A percentile compares a stretch with the other conserved stretches of the same genome.
Evolutionary conservation across 352 stramenopile species (phyloP).

Genomic region (Thalassiosira livingstoniorum): DNA sequence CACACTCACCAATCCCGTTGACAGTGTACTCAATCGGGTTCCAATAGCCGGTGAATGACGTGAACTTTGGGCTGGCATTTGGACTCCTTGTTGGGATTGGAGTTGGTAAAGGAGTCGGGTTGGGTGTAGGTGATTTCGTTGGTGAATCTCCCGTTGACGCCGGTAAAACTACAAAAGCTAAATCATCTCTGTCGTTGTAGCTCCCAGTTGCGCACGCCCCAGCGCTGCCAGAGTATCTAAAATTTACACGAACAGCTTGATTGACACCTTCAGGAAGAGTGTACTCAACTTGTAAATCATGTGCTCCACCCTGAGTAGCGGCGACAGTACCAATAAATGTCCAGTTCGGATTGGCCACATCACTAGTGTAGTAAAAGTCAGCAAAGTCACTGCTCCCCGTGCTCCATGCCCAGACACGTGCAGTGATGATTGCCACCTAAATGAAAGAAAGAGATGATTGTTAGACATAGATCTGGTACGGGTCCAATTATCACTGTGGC

Average conservation of each 20-base stretch:
- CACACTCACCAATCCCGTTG: too few relatives aligned
- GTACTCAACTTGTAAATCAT: conserved; percentile 1
- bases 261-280: conserved; percentile 11
- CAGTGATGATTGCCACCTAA: conserved; percentile 14
- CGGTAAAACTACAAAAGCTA: conserved; percentile 10
- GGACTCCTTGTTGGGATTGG: conserved; percentile 1
- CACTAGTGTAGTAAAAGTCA: conserved; percentile 27
- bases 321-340: conserved; percentile 9
- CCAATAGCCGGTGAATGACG: too few relatives aligned
- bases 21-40: too few relatives aligned
- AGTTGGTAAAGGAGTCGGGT: background rate
- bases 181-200: conserved; percentile 32
- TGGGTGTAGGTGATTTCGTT: background rate
- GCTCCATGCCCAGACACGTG: conserved; percentile 15
- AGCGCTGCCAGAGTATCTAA: conserved; percentile 1
- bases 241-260: conserved; percentile 34
- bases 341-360: conserved; percentile 20
- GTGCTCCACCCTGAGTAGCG: background rate
- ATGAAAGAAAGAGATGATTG: too few relatives aligned
- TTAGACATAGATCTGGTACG: too few relatives aligned
- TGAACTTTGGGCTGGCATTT: background rate
- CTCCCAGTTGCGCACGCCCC: background rate
- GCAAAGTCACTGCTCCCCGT: conserved; percentile 8
- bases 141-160: too few relatives aligned
- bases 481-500: too few relatives aligned